phyloP scores from a whole-genome alignment of 768 basidiomycete species.

The Pleurotus sapidus region DNA sequence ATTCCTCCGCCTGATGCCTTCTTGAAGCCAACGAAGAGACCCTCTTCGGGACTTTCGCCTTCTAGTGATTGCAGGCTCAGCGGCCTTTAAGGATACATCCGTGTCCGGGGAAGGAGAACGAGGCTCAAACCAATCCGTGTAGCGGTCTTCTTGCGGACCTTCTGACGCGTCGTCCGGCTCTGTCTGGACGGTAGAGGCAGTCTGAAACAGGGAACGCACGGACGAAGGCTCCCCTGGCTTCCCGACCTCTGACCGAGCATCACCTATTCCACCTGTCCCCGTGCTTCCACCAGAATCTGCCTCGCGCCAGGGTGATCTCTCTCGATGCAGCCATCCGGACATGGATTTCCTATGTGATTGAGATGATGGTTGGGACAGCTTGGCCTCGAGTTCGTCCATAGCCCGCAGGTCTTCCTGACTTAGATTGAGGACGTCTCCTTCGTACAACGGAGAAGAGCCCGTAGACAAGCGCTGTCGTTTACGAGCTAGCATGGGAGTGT shows the following conservation, averaged over 20 bases:
- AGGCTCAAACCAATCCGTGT: slow-evolving; percentile 48
- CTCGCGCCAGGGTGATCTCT: no score
- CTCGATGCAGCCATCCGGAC: neutral
- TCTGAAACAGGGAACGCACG: slow-evolving; percentile 26
- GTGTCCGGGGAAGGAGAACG: neutral
- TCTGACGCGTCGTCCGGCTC: slow-evolving; percentile 28
- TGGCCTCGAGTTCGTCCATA: slow-evolving; percentile 49
- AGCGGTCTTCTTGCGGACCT: slow-evolving; percentile 34
- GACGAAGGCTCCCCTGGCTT: slow-evolving; percentile 1
- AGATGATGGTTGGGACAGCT: slow-evolving; percentile 33
- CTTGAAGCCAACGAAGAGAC: slow-evolving; percentile 19
- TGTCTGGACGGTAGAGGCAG: slow-evolving; percentile 12
- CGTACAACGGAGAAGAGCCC: slow-evolving; percentile 53
- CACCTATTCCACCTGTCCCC: slow-evolving; percentile 25
- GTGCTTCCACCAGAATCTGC: neutral
- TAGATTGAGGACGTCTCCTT: slow-evolving; percentile 45
- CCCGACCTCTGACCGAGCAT: neutral
- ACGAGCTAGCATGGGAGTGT: slow-evolving; percentile 38
- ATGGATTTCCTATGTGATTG: slow-evolving; percentile 10
- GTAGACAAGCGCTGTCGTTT: slow-evolving; percentile 60
- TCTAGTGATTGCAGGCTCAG: slow-evolving; percentile 20
- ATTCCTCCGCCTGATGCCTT: slow-evolving; percentile 33
- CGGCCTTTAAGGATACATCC: slow-evolving; percentile 31
- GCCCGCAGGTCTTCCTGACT: slow-evolving; percentile 56
- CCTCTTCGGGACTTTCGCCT: slow-evolving; percentile 2